These are phyloP conservation scores for Deakozyma indianensis DNA, from an alignment of 805 yeast species.

Conservation along the genomic window DNA sequence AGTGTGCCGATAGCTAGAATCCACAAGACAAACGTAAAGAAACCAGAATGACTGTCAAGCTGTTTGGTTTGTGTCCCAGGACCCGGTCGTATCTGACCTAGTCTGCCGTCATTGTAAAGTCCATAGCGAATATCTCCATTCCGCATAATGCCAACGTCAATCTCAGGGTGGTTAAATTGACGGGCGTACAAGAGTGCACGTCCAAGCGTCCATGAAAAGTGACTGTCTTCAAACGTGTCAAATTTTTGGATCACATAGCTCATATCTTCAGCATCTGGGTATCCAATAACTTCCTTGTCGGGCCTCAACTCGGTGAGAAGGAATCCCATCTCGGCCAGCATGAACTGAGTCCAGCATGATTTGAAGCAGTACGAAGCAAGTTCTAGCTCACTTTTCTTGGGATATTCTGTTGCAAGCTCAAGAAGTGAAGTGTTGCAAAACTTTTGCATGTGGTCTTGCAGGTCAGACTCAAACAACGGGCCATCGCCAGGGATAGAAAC, in stretches of 20 bases:
- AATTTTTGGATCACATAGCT: conserved; percentile 25
- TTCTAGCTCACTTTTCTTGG: neutral
- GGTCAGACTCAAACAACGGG: neutral
- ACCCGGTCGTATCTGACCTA: too few relatives aligned
- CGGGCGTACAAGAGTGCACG: conserved; percentile 42
- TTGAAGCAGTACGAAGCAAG: neutral
- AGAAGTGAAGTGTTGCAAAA: neutral
- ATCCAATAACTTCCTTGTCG: neutral
- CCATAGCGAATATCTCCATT: neutral
- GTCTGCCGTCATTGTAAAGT: neutral
- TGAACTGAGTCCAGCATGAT: neutral
- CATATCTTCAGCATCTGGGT: neutral
- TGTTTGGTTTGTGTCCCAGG: too few relatives aligned
- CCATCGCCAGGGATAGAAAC: neutral
- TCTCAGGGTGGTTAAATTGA: neutral
- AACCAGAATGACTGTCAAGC: too few relatives aligned
- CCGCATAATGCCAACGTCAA: neutral
- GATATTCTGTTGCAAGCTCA: neutral
- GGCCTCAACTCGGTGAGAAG: neutral
- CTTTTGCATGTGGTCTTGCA: neutral
- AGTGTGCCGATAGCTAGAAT: neutral
- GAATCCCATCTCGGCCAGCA: neutral
- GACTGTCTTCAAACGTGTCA: conserved; percentile 28
- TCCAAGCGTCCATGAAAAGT: conserved; percentile 43
- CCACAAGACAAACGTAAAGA: too few relatives aligned